phyloP scores from a whole-genome alignment of 2,329 filamentous ascomycete genomes.

The Hymenotorrendiella dingleyae region DNA sequence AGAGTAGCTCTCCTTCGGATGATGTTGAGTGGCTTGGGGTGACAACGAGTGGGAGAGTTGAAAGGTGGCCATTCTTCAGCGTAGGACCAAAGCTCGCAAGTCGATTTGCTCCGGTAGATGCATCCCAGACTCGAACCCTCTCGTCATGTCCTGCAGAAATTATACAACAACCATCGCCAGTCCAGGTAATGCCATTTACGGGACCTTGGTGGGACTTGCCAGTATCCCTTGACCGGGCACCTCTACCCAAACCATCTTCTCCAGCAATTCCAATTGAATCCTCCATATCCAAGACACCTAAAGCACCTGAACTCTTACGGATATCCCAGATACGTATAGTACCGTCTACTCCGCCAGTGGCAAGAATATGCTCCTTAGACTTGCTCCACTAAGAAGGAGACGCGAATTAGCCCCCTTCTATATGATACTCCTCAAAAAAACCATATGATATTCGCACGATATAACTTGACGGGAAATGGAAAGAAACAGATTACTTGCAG shows the following conservation, averaged over 20 bases:
- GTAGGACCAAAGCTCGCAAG: conserved; percentile 81
- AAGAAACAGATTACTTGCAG: no score
- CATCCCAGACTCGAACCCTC: conserved; percentile 82
- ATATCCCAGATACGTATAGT: conserved; percentile 84
- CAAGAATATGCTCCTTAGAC: conserved; percentile 69
- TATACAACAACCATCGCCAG: conserved; percentile 68
- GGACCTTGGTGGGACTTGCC: conserved; percentile 70
- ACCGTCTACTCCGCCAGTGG: conserved; percentile 80
- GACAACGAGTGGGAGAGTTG: conserved; percentile 55
- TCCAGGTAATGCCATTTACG: conserved; percentile 83
- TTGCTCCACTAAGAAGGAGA: no score
- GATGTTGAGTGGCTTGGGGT: conserved; percentile 54
- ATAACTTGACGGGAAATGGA: no score
- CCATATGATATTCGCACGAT: no score
- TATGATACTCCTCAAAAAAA: no score
- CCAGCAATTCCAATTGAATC: conserved; percentile 66
- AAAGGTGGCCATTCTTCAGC: conserved; percentile 66
- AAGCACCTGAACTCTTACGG: conserved; percentile 66
- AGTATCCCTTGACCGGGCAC: conserved; percentile 39
- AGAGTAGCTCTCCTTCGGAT: conserved; percentile 57
- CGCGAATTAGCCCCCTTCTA: no score
- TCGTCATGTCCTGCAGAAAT: conserved; percentile 80
- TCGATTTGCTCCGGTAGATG: conserved; percentile 74
- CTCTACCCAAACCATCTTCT: conserved; percentile 27
- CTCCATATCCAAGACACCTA: conserved; percentile 78